These are phyloP conservation scores for Trichosporon asahii DNA, from an alignment of 1,284 basidiomycete species.

Conservation along the genomic window DNA sequence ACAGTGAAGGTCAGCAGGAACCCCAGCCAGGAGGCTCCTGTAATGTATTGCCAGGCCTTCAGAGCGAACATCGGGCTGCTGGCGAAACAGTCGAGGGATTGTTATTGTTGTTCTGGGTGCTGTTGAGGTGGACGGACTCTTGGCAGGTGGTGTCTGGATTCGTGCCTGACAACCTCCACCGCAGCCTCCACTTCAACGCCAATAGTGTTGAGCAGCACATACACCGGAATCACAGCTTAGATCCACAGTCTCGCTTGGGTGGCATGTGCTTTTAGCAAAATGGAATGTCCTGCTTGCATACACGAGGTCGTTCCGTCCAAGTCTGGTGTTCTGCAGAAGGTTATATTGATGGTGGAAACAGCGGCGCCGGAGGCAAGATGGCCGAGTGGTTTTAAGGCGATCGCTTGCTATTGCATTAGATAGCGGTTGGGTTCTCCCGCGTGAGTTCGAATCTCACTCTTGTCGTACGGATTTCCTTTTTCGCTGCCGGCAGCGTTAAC, in stretches of 20 bases:
- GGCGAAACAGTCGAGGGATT: neutral
- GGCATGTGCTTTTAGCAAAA: too few relatives aligned
- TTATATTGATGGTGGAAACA: too few relatives aligned
- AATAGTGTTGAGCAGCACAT: too few relatives aligned
- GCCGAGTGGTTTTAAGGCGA: constrained; percentile 10
- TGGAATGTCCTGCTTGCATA: too few relatives aligned
- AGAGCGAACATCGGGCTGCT: neutral
- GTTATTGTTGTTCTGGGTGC: neutral
- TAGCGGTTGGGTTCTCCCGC: constrained; percentile 9
- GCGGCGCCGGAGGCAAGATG: too few relatives aligned
- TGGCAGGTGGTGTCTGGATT: neutral
- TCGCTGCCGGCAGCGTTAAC: too few relatives aligned
- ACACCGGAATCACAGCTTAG: too few relatives aligned
- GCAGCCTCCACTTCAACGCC: neutral
- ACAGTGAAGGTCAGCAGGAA: constrained; percentile 61
- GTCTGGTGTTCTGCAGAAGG: too few relatives aligned
- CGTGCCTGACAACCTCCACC: neutral
- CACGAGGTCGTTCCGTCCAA: too few relatives aligned
- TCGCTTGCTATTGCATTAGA: constrained; percentile 9
- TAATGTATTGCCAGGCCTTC: neutral
- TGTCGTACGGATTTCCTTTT: neutral
- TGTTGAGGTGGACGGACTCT: neutral
- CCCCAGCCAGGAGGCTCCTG: constrained; percentile 28
- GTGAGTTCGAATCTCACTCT: constrained; percentile 11
- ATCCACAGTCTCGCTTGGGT: too few relatives aligned